Base-by-base conservation (phyloP, 164 flowering plant genomes). In the Paratinospora sagittata region DNA sequence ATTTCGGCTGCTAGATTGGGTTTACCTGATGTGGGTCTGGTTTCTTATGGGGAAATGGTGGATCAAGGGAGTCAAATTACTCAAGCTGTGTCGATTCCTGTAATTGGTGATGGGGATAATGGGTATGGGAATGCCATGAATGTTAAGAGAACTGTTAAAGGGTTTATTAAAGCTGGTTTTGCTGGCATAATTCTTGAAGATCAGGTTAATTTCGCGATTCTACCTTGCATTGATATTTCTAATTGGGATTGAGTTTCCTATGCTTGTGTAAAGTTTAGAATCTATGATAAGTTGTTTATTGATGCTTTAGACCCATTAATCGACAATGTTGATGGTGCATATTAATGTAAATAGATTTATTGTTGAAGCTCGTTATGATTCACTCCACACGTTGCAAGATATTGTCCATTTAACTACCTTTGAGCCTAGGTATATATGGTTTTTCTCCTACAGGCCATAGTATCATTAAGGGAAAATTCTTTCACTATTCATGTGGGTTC, bases 41-140 rank as follows among this genome's bases (percentile, higher is more conserved):
- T 90, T 65, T 95, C 98, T 23, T 92, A 86, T 76, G 98, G 98
- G 61, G 98, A 95, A 75, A 92, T 90, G 97, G 73, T 89, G 73
- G 97, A 92, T 80, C 97, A 92, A 75, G 98, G 98, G 66, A 83
- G 64, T 73, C 88, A 83, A 62, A 95, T 95, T 27, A 92, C 97
- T 0, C 82, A 86, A 72, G 89, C 97, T 52, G 92, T 90, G 24
- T 86, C 97, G 0, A 92, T 95, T 67, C 97, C 98, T 39, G 94
- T 95, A 6, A 92, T 95, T 75, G 98, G 98, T 24, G 97, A 95
- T 85, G 97, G 86, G 36, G 97, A 92, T 73, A 95, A 92, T 83
- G 98, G 98, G 33, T 95, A 92, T 81, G 98, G 98, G 34, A 92
- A 95, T 84, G 91, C 91, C 64, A 92, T 92, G 96, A 95, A 89